Evolutionary conservation across 257 asterid species (phyloP), one percentile per base, ranked within the genome.

Genomic region (Datura wrightii): DNA sequence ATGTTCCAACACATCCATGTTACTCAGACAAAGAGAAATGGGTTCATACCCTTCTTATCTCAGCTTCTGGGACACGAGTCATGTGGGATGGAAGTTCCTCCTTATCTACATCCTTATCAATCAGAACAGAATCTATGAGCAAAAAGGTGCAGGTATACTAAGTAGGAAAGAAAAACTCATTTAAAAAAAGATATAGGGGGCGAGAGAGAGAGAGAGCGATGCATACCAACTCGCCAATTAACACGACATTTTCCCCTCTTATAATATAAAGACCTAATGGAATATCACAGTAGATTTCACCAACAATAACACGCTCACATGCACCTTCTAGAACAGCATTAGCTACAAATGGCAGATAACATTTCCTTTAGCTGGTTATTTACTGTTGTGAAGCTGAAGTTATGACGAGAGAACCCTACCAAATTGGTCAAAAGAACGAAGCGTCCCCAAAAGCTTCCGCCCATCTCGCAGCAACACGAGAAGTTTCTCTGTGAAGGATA

Each of bases 291-390:
- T 92, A 96, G 19, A 92, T 92, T 37, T 96, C 94, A 8, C 98
- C 99, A 79, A 94, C 99, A 87, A 94, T 94, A 80, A 92, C 91
- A 79, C 98, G 97, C 82, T 96, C 99, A 58, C 98, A 92, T 14
- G 98, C 96, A 79, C 97, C 95, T 94, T 96, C 99, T 87, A 96
- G 92, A 76, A 96, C 99, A 80, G 97, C 98, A 89, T 96, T 96
- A 83, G 99, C 99, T 96, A 69, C 90, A 89, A 50, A 76, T 50
- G 8, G 59, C 59, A 31, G 82, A 76, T 10, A 50, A 13, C 62
- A 76, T 50, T 76, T 50, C 82, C 7, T 76, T 76, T 34, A 76
- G 82, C 46, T 52, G 82, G 62, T 76, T 24, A 76, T 36, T 80
- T 60, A 58, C 42, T 59, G 44, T 36, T 41, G 56, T 42, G 14